Base-by-base conservation (phyloP, 129 eudicot genomes). In the Cynara cardunculus region DNA sequence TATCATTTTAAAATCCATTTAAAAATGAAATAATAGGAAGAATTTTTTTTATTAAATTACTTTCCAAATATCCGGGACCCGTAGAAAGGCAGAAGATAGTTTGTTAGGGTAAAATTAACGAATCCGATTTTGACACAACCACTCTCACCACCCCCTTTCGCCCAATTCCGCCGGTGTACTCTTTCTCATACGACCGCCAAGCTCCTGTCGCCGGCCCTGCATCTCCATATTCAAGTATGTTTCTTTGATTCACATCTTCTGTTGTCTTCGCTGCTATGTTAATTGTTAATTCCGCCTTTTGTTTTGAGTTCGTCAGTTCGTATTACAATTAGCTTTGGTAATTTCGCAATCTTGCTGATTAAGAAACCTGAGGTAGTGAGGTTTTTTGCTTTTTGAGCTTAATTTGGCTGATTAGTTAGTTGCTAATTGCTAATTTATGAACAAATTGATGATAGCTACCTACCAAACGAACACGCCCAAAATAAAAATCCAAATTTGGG, bases 51-150 rank as follows among this genome's bases (percentile, higher is more conserved):
- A 37, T 37, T 37, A 37, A 41, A 41, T 11, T 11, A 41, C 4
- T 41, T 37, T 37, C 46, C 9, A 41, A 41, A 34, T 32, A 34
- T 5, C 5, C 5, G n/a, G 59, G 18, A 44, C 59, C 59, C 18
- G 0, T 27, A 32, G 21, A 73, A 39, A 22, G 66, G 66, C 28
- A 16, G 30, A 79, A 70, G 44, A 49, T 19, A 69, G 82, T 19
- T 79, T 78, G 53, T 44, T 79, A 69, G 82, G 82, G 76, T 79
- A 70, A 79, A 79, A 79, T 19, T n/a, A 68, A 41, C 41, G 67
- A 78, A 39, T 19, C 21, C 71, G 44, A n/a, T 13, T 76, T 75
- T 19, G 71, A 59, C 71, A 30, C 10, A 13, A 35, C 62, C 64
- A 14, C 64, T 16, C 74, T 32, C 69, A 1, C 69, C 69, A 41